Base-by-base conservation (phyloP, 352 stramenopile species). In the Phytophthora cryptogea region DNA sequence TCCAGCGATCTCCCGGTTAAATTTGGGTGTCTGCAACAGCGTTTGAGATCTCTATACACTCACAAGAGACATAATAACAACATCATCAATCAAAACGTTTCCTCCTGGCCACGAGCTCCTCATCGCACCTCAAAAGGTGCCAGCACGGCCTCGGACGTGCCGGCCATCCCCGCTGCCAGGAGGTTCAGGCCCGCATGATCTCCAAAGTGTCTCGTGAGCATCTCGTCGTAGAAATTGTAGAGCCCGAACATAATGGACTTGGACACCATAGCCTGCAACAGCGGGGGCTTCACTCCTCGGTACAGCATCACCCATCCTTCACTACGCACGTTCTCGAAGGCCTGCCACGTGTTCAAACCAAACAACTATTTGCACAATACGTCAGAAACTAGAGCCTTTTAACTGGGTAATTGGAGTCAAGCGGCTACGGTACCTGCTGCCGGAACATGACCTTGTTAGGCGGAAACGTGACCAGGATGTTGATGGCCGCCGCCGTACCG, bases 361-460 rank as follows among this genome's bases (percentile, higher is more conserved):
- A 91, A 91, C n/a, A 94, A 55, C 83, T 91, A 27, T 7, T 23
- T 23, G 16, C 36, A 16, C 36, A 23, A 26, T 27, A 42, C 6
- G 14, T 42, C 36, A 42, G 36, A 20, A 9, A 42, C 20, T 23
- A 23, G 20, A 1, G 20, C 20, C 20, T 23, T 23, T 23, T 23
- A 23, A 23, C 20, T 23, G 20, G 20, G 20, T 23, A 23, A 23
- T 23, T 23, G 20, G 20, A 23, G 20, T 23, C 20, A 23, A 23
- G 20, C 20, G 20, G 20, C 17, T 42, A 36, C 26, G 33, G n/a
- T 76, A 89, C 87, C 83, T 95, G 86, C 53, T 96, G 86, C 8
- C 88, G 82, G 58, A 96, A 96, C 86, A 96, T 96, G 59, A 96
- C 66, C 70, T 96, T 96, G 67, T 95, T 95, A 35, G 82, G 81